Conservation (phyloP, 306 rosid species). For the Amphicarpaea edgeworthii region DNA sequence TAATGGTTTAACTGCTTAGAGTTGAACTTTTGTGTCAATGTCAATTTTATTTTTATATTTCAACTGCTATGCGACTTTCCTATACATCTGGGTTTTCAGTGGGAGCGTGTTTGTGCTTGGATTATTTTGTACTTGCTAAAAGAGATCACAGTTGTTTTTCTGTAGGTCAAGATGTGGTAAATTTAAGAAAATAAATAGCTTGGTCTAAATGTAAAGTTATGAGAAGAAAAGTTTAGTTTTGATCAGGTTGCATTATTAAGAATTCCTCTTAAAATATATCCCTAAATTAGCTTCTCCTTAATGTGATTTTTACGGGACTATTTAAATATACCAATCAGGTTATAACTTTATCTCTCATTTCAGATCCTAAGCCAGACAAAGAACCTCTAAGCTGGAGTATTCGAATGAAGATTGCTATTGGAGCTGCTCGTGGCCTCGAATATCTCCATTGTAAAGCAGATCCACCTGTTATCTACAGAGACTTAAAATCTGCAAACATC, state of each 20-base stretch:
- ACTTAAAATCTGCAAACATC: slow-evolving; percentile 94
- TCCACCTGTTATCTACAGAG: slow-evolving; percentile 95
- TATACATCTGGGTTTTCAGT: slow-evolving; percentile 6
- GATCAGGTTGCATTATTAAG: slow-evolving; percentile 28
- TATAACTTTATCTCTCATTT: slow-evolving; percentile 39
- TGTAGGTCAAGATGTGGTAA: neutral
- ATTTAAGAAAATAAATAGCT: slow-evolving; percentile 11
- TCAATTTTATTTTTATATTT: neutral
- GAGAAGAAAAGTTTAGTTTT: slow-evolving; percentile 23
- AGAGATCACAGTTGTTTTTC: slow-evolving; percentile 24
- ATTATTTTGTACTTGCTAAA: slow-evolving; percentile 28
- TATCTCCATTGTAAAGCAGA: slow-evolving; percentile 94
- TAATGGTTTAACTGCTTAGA: neutral
- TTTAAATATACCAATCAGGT: slow-evolving; percentile 16
- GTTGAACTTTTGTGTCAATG: neutral
- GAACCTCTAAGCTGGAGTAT: slow-evolving; percentile 76
- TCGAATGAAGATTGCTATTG: slow-evolving; percentile 90
- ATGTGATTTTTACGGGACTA: neutral
- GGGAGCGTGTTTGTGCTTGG: slow-evolving; percentile 28
- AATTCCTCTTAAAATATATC: slow-evolving; percentile 16
- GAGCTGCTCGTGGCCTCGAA: slow-evolving; percentile 91
- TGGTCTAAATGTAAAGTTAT: slow-evolving; percentile 25
- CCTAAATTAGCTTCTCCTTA: slow-evolving; percentile 28
- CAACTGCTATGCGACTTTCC: neutral
- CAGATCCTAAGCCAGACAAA: slow-evolving; percentile 64